Base-by-base conservation (phyloP, 257 asterid genomes). In the Verbascum thapsus region DNA sequence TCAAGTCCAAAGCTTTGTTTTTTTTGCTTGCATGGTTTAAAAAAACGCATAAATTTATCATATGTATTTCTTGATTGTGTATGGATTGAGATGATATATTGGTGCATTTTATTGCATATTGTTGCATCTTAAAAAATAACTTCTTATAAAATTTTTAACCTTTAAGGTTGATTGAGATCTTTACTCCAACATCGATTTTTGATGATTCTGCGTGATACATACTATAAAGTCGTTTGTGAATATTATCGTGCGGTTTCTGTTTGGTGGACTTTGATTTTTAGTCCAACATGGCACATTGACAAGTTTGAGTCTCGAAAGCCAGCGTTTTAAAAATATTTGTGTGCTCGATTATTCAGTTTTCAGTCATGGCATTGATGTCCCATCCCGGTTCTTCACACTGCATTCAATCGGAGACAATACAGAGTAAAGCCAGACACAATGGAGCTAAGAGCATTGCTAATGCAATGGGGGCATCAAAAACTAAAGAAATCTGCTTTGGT, bases 311-410 rank as follows among this genome's bases (percentile, higher is more conserved):
- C 43, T n/a, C 41, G 10, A 67, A 53, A 15, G 45, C 59, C 15
- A 20, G 49, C 35, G 55, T 7, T 49, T 13, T 32, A 58, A 55
- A 58, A 55, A 17, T 49, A n/a, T 34, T 69, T 17, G 37, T 42
- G 7, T 66, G 65, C 49, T 43, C 54, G 39, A 50, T 7, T 42
- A 61, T 74, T 70, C 81, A 87, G 97, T 83, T 59, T 47, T 43
- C 40, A 67, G 73, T 37, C 69, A 91, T 88, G 98, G 90, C 90
- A 15, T 71, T 88, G 84, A 82, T 82, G 80, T 83, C 88, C 47
- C 84, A 64, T 60, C 76, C 86, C 49, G 88, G 87, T 64, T 69
- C 95, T 20, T 56, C 88, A 53, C 83, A 70, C 52, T 58, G 77
- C 71, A 49, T 83, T 70, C 81, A 53, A 44, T 71, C 84, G 3